These are phyloP conservation scores for Babesia ovis DNA, from an alignment of 169 alveolate species.

Conservation along the genomic window DNA sequence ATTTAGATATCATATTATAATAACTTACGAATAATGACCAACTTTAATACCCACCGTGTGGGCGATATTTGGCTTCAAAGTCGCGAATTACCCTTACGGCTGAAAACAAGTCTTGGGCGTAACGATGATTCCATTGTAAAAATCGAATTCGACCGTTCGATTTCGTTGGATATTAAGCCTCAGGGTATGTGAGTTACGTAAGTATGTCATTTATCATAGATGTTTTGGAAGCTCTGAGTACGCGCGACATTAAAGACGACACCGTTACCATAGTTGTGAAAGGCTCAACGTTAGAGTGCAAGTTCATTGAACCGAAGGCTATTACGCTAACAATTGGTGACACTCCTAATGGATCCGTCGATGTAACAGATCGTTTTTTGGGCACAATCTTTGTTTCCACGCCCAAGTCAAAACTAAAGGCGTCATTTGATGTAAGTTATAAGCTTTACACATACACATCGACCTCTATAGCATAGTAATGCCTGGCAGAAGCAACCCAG, in stretches of 20 bases:
- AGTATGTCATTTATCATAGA: background rate
- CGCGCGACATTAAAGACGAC: constrained; percentile 19
- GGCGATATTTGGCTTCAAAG: constrained; percentile 12
- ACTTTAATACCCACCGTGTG: constrained; percentile 6
- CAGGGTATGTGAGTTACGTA: constrained; percentile 43
- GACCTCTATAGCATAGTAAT: background rate
- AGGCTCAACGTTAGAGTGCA: constrained; percentile 2
- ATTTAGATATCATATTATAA: too few species aligned
- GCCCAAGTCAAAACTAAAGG: background rate
- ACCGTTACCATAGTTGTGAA: background rate
- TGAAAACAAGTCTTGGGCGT: background rate
- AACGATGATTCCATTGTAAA: constrained; percentile 18
- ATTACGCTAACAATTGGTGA: constrained; percentile 29
- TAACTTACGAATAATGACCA: background rate
- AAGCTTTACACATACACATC: background rate
- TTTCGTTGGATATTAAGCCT: constrained; percentile 23
- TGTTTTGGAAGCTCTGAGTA: constrained; percentile 9
- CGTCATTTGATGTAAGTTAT: background rate
- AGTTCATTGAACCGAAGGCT: constrained; percentile 25
- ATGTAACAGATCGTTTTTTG: constrained; percentile 15
- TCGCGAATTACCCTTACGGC: background rate
- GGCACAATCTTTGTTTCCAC: constrained; percentile 51
- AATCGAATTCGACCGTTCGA: constrained; percentile 45
- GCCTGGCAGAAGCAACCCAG: constrained; percentile 9
- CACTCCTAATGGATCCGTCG: constrained; percentile 9